Conservation (phyloP, 129 eudicot species). For the Ambrosia artemisiifolia region DNA sequence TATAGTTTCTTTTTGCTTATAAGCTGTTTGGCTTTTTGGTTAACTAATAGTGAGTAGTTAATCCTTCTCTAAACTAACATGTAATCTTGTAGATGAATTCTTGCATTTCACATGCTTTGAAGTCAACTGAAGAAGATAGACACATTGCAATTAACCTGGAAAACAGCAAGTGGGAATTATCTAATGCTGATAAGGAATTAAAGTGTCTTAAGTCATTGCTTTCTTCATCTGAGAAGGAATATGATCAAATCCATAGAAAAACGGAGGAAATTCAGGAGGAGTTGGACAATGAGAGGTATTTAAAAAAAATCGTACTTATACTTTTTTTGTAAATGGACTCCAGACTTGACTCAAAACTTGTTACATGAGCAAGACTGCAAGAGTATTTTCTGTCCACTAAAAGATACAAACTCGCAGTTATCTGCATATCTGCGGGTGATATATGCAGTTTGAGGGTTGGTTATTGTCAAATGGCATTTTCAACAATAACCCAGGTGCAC, state of each 20-base stretch:
- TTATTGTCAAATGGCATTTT: too few relatives aligned
- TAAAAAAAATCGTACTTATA: too few relatives aligned
- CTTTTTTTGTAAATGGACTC: too few relatives aligned
- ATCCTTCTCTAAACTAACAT: neutral
- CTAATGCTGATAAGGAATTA: slow-evolving; percentile 83
- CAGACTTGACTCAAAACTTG: too few relatives aligned
- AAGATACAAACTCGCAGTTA: too few relatives aligned
- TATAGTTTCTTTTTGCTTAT: slow-evolving; percentile 15
- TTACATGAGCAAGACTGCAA: too few relatives aligned
- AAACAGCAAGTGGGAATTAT: slow-evolving; percentile 72
- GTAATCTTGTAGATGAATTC: slow-evolving; percentile 65
- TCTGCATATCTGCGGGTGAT: too few relatives aligned
- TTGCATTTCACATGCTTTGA: slow-evolving; percentile 58
- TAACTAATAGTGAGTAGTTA: neutral
- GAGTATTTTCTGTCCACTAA: too few relatives aligned
- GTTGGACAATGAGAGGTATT: slow-evolving; percentile 72
- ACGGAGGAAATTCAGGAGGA: slow-evolving; percentile 64
- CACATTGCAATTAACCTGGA: slow-evolving; percentile 63
- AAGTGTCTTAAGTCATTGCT: slow-evolving; percentile 79
- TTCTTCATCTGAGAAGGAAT: slow-evolving; percentile 80
- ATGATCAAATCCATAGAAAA: slow-evolving; percentile 70
- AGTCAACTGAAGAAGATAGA: slow-evolving; percentile 74
- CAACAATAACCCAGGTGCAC: too few relatives aligned
- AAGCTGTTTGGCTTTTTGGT: slow-evolving; percentile 8
- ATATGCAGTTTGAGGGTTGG: too few relatives aligned